Base-by-base conservation (phyloP, 306 rosid genomes). In the Crataegus laevigata region DNA sequence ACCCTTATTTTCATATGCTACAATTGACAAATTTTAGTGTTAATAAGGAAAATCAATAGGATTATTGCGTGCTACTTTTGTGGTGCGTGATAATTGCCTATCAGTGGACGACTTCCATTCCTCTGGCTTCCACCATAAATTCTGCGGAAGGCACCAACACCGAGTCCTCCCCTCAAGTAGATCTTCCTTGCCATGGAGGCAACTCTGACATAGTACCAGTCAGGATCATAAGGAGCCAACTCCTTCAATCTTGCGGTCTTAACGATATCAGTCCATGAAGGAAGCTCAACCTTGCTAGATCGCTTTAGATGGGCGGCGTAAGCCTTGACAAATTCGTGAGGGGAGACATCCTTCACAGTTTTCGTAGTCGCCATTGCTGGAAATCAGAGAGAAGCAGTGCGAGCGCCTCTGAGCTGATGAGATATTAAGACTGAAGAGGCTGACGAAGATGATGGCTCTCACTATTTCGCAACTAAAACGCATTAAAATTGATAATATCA, bases 171-270 rank as follows among this genome's bases (percentile, higher is more conserved):
- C 84, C 90, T 82, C 83, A 87, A 68, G 82, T 87, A 87, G 61
- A 87, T 82, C 76, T 87, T 87, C 82, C 90, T 82, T n/a, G 90
- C 90, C 83, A 87, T 84, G 81, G 87, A 82, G 38, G 90, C 90
- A 38, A 87, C 90, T 60, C 90, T 76, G 38, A 86, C 61, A 62
- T 59, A 86, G 73, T 86, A 86, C 90, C 90, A 87, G 68, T 87
- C 88, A 21, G 86, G 82, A 42, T 87, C 90, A 79, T 87, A 84
- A 9, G 90, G 90, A 42, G 90, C 90, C 19, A 87, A 69, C 72
- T 87, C 90, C 78, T 87, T 87, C 47, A 87, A 87, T n/a, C 24
- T 77, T 3, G 81, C 90, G 63, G 90, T 87, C 80, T 87, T 87
- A 6, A 87, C 90, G 17, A 87, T 82, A 76, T 87, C 90, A 11